Base-by-base conservation (phyloP, 352 stramenopile genomes). In the Phytophthora meadii region DNA sequence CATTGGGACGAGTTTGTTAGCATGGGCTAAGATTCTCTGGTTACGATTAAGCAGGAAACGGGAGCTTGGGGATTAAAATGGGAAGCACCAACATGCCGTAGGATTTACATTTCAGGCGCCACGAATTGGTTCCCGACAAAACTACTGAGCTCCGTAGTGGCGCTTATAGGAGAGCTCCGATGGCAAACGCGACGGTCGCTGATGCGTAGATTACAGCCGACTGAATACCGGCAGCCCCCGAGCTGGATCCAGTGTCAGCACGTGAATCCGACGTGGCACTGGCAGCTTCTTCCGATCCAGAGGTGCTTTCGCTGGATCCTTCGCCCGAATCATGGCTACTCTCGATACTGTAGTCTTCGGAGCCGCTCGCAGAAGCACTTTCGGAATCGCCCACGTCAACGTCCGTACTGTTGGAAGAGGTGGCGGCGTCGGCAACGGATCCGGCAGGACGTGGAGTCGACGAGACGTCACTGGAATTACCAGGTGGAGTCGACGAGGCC, bases 111-210 rank as follows among this genome's bases (percentile, higher is more conserved):
- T 36, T 46, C 30, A 36, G 9, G 30, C 9, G 9, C 30, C 30
- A 36, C 9, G 30, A 36, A 36, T 12, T 36, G 30, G 30, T 10
- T 36, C 30, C 27, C 30, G 30, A 36, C 30, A 53, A 58, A 51
- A 28, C 30, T 11, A 54, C 0, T 19, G 19, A 19, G 19, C 19
- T 19, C 19, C 19, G 19, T 19, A 9, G 37, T 19, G 37, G 37
- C 12, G 17, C n/a, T 58, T 60, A 76, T 15, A 76, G n/a, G 9
- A 76, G 63, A 32, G 41, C 53, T 46, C 32, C 55, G 48, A 54
- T 28, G 32, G 57, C 48, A 9, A 70, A 11, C 5, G 45, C 41
- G 19, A 76, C 42, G 14, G 53, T 57, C 3, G 48, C 59, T 5
- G 57, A 70, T 9, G 56, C 44, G 47, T 60, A 73, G 22, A 76